Evolutionary conservation across 495 filamentous ascomycete species (phyloP), one percentile per base, ranked within the genome.

Genomic region (Platismatia glauca): DNA sequence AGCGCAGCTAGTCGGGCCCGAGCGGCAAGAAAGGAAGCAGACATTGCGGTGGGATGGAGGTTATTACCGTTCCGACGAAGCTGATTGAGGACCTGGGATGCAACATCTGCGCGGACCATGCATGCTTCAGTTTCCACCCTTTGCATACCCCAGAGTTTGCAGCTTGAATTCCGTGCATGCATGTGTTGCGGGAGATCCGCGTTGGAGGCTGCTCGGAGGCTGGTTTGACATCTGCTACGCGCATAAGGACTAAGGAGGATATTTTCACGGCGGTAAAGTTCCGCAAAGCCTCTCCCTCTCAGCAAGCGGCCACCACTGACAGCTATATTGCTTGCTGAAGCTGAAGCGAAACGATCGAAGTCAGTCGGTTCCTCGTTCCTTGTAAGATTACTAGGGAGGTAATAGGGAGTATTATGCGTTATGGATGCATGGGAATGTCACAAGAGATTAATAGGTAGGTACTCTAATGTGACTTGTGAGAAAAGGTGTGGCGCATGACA

Each of bases 401-500:
- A n/a, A n/a, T n/a, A n/a, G n/a, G n/a, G n/a, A n/a, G n/a, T n/a
- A n/a, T n/a, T n/a, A n/a, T n/a, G n/a, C n/a, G n/a, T n/a, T n/a
- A n/a, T n/a, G n/a, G n/a, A n/a, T n/a, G n/a, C n/a, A n/a, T n/a
- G n/a, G n/a, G n/a, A n/a, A n/a, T n/a, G n/a, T n/a, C n/a, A n/a
- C n/a, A n/a, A n/a, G n/a, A n/a, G n/a, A n/a, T n/a, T n/a, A n/a
- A n/a, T n/a, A n/a, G n/a, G n/a, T n/a, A n/a, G n/a, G n/a, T n/a
- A n/a, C n/a, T n/a, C n/a, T n/a, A n/a, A n/a, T n/a, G n/a, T n/a
- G n/a, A n/a, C n/a, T n/a, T n/a, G n/a, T n/a, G n/a, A 18, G 1
- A 18, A 46, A n/a, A 46, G n/a, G 43, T 57, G 61, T 63, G 61
- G 61, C 61, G 61, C 61, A 58, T 52, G 61, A 58, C 41, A 58